These are phyloP conservation scores for Drechslerella stenobrocha DNA, from an alignment of 2,329 filamentous ascomycete genomes.

Conservation along the genomic window DNA sequence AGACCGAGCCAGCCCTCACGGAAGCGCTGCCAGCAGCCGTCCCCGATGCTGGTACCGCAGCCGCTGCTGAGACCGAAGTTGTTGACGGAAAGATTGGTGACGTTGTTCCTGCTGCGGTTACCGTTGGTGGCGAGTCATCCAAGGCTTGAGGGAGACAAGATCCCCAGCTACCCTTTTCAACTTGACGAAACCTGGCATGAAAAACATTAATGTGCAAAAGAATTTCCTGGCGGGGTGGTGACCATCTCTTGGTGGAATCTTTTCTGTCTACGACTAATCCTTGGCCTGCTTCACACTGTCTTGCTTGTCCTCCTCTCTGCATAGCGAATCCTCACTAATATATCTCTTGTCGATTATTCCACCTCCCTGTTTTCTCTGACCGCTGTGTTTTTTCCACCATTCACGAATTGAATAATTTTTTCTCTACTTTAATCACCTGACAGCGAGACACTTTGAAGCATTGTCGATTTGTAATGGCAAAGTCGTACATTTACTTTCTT, in stretches of 20 bases:
- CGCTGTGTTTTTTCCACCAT: conserved; percentile 16
- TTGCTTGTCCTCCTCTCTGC: conserved; percentile 4
- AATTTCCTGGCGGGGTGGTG: conserved; percentile 8
- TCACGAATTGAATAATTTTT: conserved; percentile 22
- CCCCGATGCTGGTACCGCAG: conserved; percentile 23
- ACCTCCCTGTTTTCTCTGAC: not conserved
- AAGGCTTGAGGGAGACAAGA: conserved; percentile 30
- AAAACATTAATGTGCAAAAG: conserved; percentile 28
- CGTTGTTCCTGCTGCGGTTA: conserved; percentile 47
- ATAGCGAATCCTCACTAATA: conserved; percentile 14
- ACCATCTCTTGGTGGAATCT: conserved; percentile 1
- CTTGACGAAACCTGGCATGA: conserved; percentile 38
- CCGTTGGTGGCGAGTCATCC: conserved; percentile 36
- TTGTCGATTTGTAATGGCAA: conserved; percentile 24
- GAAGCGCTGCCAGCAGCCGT: conserved; percentile 18
- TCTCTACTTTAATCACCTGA: conserved; percentile 12
- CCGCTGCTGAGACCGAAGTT: conserved; percentile 17
- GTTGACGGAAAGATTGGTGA: conserved; percentile 42
- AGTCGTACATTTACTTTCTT: conserved; percentile 7
- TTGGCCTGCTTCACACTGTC: not conserved
- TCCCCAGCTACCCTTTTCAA: not conserved
- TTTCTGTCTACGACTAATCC: conserved; percentile 1
- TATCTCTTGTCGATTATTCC: not conserved
- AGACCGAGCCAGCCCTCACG: conserved; percentile 24
- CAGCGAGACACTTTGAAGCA: conserved; percentile 24